These are phyloP conservation scores for Candida sanyaensis DNA, from an alignment of 1,139 yeast genomes.

Conservation along the genomic window DNA sequence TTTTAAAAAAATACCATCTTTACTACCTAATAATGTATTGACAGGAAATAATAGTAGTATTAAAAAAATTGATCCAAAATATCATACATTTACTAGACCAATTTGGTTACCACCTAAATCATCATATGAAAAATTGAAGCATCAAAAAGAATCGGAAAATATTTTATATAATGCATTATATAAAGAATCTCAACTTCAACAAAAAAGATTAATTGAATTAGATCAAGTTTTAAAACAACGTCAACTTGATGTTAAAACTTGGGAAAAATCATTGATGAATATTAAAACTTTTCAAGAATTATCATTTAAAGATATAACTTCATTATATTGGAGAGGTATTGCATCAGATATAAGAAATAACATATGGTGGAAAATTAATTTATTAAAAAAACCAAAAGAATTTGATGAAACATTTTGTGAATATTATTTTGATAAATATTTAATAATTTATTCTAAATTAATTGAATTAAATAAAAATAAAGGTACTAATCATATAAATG, in stretches of 20 bases:
- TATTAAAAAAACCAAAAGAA: constrained; percentile 36
- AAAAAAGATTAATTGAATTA: constrained; percentile 26
- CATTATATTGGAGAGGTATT: constrained; percentile 68
- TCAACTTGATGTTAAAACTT: constrained; percentile 36
- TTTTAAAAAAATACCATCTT: constrained; percentile 18
- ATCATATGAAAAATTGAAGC: constrained; percentile 52
- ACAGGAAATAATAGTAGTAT: not conserved
- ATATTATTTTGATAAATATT: constrained; percentile 19
- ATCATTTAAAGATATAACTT: constrained; percentile 8
- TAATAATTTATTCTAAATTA: constrained; percentile 9
- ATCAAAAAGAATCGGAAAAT: constrained; percentile 54
- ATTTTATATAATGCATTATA: constrained; percentile 51
- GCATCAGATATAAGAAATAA: constrained; percentile 47
- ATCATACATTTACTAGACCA: constrained; percentile 58
- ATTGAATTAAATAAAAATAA: not conserved
- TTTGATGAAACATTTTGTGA: constrained; percentile 20
- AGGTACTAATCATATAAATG: not conserved
- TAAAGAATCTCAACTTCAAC: constrained; percentile 37
- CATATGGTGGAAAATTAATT: constrained; percentile 50
- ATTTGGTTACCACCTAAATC: constrained; percentile 69
- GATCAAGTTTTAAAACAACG: constrained; percentile 28
- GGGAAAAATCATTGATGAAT: constrained; percentile 34
- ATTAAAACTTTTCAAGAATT: constrained; percentile 32
- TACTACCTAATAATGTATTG: not conserved
- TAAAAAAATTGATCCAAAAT: constrained; percentile 18